Evolutionary conservation across 306 rosid genomes (phyloP), one percentile per base, ranked within the genome.

Genomic region (Dryas alaskensis): DNA sequence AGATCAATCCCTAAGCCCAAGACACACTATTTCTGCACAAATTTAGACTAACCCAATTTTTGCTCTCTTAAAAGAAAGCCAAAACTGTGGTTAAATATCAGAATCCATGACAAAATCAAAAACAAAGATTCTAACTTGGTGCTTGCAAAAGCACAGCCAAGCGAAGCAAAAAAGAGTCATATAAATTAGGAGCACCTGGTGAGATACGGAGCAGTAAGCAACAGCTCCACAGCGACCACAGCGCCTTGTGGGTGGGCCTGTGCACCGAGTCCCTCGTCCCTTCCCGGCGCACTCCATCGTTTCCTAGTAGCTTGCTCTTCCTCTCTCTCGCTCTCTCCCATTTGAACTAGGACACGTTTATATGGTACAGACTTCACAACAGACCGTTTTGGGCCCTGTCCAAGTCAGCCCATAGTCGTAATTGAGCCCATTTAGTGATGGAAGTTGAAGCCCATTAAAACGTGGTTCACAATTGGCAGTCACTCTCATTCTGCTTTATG

Each of bases 231-330:
- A 89, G 17, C 90, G 89, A 67, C 74, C 81, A 78, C 98, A 89
- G 7, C 85, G 85, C 44, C 88, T 83, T 0, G 75, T 84, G 64
- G 91, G 86, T 25, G 84, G 84, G 74, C 86, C 91, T 27, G 74
- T 61, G 81, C 98, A 93, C 73, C 90, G 83, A 10, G 78, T 70
- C 65, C 92, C 85, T 67, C 83, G 81, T 6, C 98, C 91, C 77
- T 78, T 88, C 58, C 92, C 95, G 78, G 96, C 96, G 79, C 98
- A 89, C 86, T 85, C 91, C 98, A 89, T 93, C 39, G 54, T 64
- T 42, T 63, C 70, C 22, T n/a, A 39, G 55, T 45, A 42, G 4
- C 45, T n/a, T 17, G 39, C 67, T 65, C 16, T 50, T 67, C 44
- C 14, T 22, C 70, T 9, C 22, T 9, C 14, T 22, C 70, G 4